Evolutionary conservation across 345 rosid species (phyloP), one percentile per base, ranked within the genome.

Genomic region (Fremontodendron californicum): DNA sequence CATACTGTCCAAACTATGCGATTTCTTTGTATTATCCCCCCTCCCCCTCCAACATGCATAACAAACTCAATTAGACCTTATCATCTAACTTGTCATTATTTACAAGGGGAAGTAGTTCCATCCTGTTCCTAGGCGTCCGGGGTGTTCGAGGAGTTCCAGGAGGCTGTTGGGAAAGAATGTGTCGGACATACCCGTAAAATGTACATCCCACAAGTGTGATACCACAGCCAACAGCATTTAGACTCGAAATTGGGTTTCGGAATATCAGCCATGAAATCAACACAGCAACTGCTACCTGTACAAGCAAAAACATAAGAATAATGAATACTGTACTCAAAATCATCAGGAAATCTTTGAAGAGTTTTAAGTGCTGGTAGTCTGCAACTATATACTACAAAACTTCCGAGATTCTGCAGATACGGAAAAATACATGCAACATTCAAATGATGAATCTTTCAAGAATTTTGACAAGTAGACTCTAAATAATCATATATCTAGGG

Each of bases 221-320:
- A n/a, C n/a, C n/a, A n/a, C n/a, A n/a, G n/a, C n/a, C 99, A 57
- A 93, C 91, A 11, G 98, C 96, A 79, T 95, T 95, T 91, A 90
- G 33, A 35, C 76, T 75, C 1, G 98, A 87, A 16, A 95, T 95
- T 6, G 99, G 99, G 78, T 95, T 95, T 76, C 85, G 84, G 87
- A 95, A 95, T 81, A 95, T 93, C 83, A 86, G 51, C 99, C 98
- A 95, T 1, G 99, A 95, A 69, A 95, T 85, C 81, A 93, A 6
- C 31, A 96, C 99, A 31, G 99, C 99, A 46, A 93, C 93, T 0
- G 98, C 99, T 61, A 96, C 99, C 99, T 96, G 84, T 62, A 78
- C 21, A 65, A 21, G 78, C n/a, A 49, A 21, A 37, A 74, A 61
- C 35, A 67, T 62, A 39, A 35, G 3, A 57, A 9, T 7, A 39